Conservation (phyloP, 805 yeast genomes). For the Starmerella ratchasimensis region DNA sequence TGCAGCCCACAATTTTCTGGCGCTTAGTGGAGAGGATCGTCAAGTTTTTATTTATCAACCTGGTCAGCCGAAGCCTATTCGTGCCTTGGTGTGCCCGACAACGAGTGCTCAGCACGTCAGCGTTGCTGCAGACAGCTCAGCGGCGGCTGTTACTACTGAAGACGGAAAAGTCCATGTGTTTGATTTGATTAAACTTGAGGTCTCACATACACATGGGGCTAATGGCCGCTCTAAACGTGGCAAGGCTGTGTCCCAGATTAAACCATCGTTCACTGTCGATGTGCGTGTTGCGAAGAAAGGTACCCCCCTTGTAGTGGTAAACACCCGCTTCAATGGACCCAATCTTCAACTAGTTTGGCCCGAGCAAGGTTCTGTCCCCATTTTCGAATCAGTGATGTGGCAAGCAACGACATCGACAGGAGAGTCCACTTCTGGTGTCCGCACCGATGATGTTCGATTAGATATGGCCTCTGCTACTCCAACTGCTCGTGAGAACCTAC, state of each 20-base stretch:
- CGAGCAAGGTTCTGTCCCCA: constrained; percentile 25
- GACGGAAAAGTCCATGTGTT: constrained; percentile 64
- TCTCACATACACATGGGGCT: background rate
- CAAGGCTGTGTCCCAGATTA: constrained; percentile 3
- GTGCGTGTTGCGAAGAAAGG: constrained; percentile 5
- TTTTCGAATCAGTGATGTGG: constrained; percentile 25
- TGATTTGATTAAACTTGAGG: constrained; percentile 20
- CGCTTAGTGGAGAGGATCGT: constrained; percentile 69
- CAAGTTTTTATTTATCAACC: constrained; percentile 59
- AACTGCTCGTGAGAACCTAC: constrained; percentile 17
- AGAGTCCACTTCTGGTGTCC: no score
- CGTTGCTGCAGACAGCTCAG: constrained; percentile 18
- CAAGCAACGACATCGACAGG: constrained; percentile 25
- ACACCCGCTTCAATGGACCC: constrained; percentile 14
- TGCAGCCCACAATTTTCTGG: constrained; percentile 37
- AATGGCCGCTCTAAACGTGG: constrained; percentile 1
- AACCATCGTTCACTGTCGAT: constrained; percentile 12
- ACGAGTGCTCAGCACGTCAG: constrained; percentile 35
- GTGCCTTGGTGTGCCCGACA: constrained; percentile 58
- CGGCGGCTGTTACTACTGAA: constrained; percentile 50
- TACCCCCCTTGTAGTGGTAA: constrained; percentile 4
- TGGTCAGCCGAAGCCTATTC: constrained; percentile 31
- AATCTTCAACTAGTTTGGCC: constrained; percentile 20
- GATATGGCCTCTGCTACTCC: constrained; percentile 18
- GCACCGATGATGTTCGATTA: constrained; percentile 4